Conservation (phyloP, 768 basidiomycete genomes). For the Mycena amicta region DNA sequence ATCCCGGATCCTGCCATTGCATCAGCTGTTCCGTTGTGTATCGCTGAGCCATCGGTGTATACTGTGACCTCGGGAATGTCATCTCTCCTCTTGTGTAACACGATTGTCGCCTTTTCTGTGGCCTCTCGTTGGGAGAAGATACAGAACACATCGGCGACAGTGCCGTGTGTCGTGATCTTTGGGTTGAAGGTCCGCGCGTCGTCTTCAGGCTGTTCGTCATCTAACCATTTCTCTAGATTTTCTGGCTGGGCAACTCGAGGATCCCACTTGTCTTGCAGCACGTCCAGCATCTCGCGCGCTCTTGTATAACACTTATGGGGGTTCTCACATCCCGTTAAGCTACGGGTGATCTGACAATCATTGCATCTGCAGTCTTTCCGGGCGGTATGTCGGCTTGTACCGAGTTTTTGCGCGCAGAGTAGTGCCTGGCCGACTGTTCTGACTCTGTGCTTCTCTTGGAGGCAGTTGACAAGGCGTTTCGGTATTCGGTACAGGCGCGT, state of each 20-base stretch:
- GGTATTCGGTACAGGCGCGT: background rate
- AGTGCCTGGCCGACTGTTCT: background rate
- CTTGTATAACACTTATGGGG: background rate
- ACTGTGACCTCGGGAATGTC: background rate
- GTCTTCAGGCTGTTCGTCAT: background rate
- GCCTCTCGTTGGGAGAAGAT: background rate
- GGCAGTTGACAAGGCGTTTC: background rate
- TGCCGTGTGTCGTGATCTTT: background rate
- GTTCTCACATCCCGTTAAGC: background rate
- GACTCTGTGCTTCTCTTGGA: background rate
- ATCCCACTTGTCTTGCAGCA: background rate
- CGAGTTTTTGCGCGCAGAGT: background rate
- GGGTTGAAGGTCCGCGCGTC: background rate
- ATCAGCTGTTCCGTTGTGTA: background rate
- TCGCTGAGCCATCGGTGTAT: background rate
- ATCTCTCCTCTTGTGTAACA: background rate
- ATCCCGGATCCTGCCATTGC: background rate
- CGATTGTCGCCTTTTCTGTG: background rate
- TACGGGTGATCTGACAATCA: background rate
- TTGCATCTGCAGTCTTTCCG: background rate
- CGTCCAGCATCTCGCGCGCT: background rate
- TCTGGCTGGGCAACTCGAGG: background rate
- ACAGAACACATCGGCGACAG: background rate
- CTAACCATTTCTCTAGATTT: background rate
- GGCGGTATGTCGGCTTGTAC: background rate